Evolutionary conservation across 2,329 filamentous ascomycete species (phyloP).

Genomic region (Cladosporium sp.): DNA sequence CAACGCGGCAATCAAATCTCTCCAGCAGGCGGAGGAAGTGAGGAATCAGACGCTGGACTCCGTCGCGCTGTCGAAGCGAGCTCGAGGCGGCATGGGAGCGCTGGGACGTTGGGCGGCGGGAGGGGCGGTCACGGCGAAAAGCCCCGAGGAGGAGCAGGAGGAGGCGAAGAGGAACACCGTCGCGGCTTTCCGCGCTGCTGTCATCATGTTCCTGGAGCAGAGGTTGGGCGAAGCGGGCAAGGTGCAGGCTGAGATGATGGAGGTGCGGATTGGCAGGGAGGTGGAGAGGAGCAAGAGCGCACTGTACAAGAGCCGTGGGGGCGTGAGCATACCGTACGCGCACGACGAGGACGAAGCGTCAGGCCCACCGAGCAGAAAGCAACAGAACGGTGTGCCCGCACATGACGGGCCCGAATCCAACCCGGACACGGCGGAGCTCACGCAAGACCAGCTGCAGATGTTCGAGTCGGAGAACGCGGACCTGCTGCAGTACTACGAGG

Average conservation of each 20-base stretch:
- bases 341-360: constrained; percentile 16
- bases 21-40: constrained; percentile 77
- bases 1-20: constrained; percentile 71
- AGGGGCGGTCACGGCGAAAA: constrained; percentile 49
- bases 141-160: constrained; percentile 64
- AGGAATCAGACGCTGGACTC: constrained; percentile 71
- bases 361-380: constrained; percentile 22
- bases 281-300: constrained; percentile 87
- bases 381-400: constrained; percentile 17
- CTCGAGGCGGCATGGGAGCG: constrained; percentile 57
- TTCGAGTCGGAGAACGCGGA: constrained; percentile 92
- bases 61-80: constrained; percentile 67
- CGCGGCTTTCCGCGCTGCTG: constrained; percentile 70
- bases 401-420: background rate
- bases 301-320: constrained; percentile 57
- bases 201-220: constrained; percentile 77
- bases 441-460: constrained; percentile 81
- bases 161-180: constrained; percentile 66
- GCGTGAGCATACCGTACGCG: constrained; percentile 22
- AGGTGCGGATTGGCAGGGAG: constrained; percentile 76
- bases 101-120: constrained; percentile 65
- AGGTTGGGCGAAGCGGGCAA: constrained; percentile 71
- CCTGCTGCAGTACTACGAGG: constrained; percentile 91
- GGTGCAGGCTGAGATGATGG: constrained; percentile 88
- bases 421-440: constrained; percentile 48